Evolutionary conservation across 192 early-diverging fungal species (phyloP), one percentile per base, ranked within the genome.

Genomic region (Backusella australiensis): DNA sequence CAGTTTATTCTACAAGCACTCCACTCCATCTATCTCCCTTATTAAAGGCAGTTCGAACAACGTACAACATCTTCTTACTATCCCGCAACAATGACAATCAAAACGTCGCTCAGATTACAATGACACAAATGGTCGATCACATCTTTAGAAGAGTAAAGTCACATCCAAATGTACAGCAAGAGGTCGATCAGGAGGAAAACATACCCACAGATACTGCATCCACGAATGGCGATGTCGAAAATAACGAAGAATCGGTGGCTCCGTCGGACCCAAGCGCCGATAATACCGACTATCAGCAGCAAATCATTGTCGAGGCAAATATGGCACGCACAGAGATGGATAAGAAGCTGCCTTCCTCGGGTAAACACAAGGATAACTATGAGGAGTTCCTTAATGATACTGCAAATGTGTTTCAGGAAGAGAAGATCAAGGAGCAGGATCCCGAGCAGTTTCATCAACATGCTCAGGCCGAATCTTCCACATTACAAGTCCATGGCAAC

Each of bases 21-120:
- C 90, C 89, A 4, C 83, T 97, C 53, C 91, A 96, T 76, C 90
- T 92, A 36, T 86, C 89, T 34, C 81, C 93, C 6, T 83, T 98
- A 77, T 84, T 97, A 44, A 89, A 91, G 23, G 92, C 95, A 4
- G 89, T 98, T 34, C 80, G 95, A 44, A 95, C 95, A 0, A 90
- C 92, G 2, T 96, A 93, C 83, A 96, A 95, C 76, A 94, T 98
- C 34, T 98, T 95, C 78, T 83, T 96, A 72, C 77, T 93, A n/a
- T 91, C 93, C 7, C 85, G 89, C 26, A 89, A 88, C 44, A 84
- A 86, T 21, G 85, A 85, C 34, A 95, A 90, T 41, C 95, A 97
- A 87, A 95, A 89, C 34, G 86, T 98, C 34, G 95, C 95, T 0
- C 95, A 97, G 78, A 94, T 90, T 3, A 93, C 95, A 1, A 76